Evolutionary conservation across 140 eudicot genomes (phyloP).

Genomic region (Anethum foeniculum): DNA sequence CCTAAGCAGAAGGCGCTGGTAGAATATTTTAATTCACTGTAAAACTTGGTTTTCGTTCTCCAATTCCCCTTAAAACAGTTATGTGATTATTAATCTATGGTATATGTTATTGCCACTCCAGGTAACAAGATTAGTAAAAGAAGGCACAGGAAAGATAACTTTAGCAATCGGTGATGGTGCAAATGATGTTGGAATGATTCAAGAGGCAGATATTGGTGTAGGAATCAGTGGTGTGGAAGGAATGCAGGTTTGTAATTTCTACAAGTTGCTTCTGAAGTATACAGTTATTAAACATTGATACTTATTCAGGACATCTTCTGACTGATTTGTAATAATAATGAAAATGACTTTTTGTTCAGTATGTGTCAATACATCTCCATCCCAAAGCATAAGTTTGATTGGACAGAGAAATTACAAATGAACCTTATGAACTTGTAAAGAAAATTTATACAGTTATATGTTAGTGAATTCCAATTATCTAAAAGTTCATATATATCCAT

Average conservation of each 20-base stretch:
- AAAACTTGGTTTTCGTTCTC: not conserved
- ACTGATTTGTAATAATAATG: not conserved
- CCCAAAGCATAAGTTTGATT: not conserved
- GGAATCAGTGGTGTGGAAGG: conserved; percentile 99
- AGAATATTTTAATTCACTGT: not conserved
- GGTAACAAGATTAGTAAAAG: conserved; percentile 93
- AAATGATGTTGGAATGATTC: conserved; percentile 99
- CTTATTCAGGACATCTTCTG: not conserved
- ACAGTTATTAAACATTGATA: not conserved
- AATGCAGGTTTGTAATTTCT: conserved; percentile 72
- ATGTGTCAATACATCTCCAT: not conserved
- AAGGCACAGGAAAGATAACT: conserved; percentile 89
- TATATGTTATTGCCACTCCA: conserved; percentile 20
- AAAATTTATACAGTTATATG: not conserved
- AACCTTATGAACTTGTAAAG: not conserved
- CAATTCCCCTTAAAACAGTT: too few relatives aligned
- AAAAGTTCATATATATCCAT: not conserved
- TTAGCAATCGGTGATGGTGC: conserved; percentile 99
- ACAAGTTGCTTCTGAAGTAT: not conserved
- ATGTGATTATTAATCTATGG: not conserved
- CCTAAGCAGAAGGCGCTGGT: conserved; percentile 97
- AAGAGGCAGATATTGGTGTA: conserved; percentile 97
- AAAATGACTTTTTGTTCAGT: not conserved
- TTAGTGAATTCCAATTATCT: not conserved
- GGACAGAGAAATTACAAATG: not conserved